Base-by-base conservation (phyloP, 805 yeast genomes). In the Saccharomycopsis amapae region DNA sequence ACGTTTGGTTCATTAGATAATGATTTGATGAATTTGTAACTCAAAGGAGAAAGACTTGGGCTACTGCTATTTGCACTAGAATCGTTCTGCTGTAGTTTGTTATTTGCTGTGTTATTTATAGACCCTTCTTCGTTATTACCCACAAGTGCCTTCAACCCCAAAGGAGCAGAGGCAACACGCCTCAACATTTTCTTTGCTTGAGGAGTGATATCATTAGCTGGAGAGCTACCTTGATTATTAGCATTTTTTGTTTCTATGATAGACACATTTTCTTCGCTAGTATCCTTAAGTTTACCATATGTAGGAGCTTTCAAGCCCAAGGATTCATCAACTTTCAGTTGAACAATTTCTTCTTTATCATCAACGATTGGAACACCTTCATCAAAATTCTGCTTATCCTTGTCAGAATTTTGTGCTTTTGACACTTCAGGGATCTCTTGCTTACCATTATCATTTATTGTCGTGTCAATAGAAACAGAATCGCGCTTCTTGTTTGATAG, bases 161-260 rank as follows among this genome's bases (percentile, higher is more conserved):
- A 68, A 9, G 95, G 95, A 1, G 93, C 94, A 0, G 95, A 85
- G 0, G 95, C 89, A 1, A 84, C 94, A 51, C 94, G 69, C 50
- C 93, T 67, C 20, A 85, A 64, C 18, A 69, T 47, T 38, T 13
- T 41, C 45, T 26, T 22, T 20, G 33, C 24, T 22, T 12, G 37
- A 26, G 5, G 15, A 25, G 19, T 33, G 17, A 5, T 13, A 15
- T 3, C 12, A 17, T 18, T 46, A 51, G n/a, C 22, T 28, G 31
- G 25, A 20, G 17, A 25, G 26, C 44, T 23, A 20, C 33, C 30
- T 18, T 36, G 38, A 9, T 10, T 19, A 28, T 30, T 38, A 15
- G 40, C 46, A 44, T 33, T 36, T 18, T 43, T 39, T 3, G 34
- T 45, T 4, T n/a, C 23, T 10, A 35, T 32, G 3, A 17, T 18